A percentile compares a stretch with the other conserved stretches of the same genome.
Conservation (phyloP, 2,329 filamentous ascomycete species). For the Cladosporium colombiae region DNA sequence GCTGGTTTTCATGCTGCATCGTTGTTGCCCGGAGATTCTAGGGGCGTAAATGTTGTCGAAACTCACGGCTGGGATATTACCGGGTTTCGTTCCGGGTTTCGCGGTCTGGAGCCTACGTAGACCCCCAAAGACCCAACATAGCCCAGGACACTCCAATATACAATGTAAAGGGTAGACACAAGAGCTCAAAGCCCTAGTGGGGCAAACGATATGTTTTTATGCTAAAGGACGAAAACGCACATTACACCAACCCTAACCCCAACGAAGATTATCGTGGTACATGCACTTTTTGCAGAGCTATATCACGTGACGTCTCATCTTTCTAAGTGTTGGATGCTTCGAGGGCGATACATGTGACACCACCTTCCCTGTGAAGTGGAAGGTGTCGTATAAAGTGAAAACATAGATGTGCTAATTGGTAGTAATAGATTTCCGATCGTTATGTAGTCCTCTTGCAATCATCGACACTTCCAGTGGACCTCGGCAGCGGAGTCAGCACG, state of each 20-base stretch:
- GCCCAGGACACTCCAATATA: neutral
- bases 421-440: neutral
- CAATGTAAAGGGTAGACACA: neutral
- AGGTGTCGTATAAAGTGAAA: neutral
- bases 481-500: conserved; percentile 1
- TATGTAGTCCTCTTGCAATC: neutral
- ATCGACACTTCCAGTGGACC: neutral
- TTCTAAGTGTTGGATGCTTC: neutral
- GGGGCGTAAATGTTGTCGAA: too few relatives aligned
- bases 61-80: too few relatives aligned
- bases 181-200: neutral
- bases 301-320: neutral
- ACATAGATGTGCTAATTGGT: neutral
- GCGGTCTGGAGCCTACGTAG: neutral
- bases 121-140: neutral
- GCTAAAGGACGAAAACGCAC: neutral
- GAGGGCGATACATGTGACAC: too few relatives aligned
- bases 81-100: too few relatives aligned
- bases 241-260: neutral
- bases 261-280: neutral
- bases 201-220: neutral
- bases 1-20: too few relatives aligned
- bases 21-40: too few relatives aligned
- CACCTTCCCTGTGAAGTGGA: neutral
- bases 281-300: neutral